phyloP scores from a whole-genome alignment of 1,139 yeast species.

The Suhomyces bribrorum region DNA sequence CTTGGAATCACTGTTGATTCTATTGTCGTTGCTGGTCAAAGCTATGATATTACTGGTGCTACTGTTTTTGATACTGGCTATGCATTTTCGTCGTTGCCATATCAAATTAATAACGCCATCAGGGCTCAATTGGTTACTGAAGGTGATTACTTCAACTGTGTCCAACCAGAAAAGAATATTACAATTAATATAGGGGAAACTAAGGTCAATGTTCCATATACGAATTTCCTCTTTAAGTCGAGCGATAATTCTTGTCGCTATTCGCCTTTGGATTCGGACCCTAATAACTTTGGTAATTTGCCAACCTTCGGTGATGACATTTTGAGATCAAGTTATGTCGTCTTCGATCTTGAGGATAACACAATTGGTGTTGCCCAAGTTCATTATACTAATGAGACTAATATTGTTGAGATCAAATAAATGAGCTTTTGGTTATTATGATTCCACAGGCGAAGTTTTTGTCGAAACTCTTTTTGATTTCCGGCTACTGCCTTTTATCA shows the following conservation, averaged over 20 bases:
- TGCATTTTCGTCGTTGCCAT: constrained; percentile 1
- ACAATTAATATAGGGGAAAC: constrained; percentile 5
- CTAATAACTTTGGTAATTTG: constrained; percentile 1
- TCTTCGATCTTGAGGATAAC: constrained; percentile 23
- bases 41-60: not conserved
- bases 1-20: constrained; percentile 5
- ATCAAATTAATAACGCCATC: not conserved
- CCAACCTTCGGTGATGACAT: constrained; percentile 21
- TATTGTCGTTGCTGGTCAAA: not conserved
- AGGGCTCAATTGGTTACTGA: not conserved
- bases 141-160: constrained; percentile 1
- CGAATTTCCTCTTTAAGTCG: not conserved
- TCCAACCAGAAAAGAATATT: constrained; percentile 2
- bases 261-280: not conserved
- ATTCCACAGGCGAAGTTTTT: no score
- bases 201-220: constrained; percentile 4
- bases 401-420: no score
- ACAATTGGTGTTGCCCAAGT: constrained; percentile 23
- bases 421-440: no score
- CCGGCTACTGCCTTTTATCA: no score
- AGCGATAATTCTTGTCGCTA: not conserved
- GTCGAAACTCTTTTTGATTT: no score
- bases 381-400: constrained; percentile 12
- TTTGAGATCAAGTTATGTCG: constrained; percentile 25
- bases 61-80: constrained; percentile 10